phyloP scores from a whole-genome alignment of 73 alveolate species.

The Paramecium caudatum region DNA sequence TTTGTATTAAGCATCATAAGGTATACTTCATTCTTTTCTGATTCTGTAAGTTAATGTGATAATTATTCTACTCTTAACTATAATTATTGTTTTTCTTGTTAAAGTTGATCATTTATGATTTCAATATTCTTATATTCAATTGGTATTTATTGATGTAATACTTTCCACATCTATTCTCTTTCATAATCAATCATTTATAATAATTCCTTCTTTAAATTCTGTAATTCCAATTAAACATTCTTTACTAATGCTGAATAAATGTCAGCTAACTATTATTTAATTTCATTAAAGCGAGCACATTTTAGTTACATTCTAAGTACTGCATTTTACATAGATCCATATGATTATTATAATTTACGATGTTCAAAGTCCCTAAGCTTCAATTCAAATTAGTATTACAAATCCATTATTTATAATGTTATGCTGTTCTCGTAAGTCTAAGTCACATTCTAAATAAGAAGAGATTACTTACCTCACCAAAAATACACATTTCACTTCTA shows the following conservation, averaged over 20 bases:
- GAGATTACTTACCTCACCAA: slow-evolving; percentile 23
- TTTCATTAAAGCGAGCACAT: background rate
- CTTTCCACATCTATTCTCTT: background rate
- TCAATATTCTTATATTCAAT: slow-evolving; percentile 27
- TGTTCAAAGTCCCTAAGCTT: slow-evolving; percentile 1
- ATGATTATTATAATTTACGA: background rate
- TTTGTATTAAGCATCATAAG: slow-evolving; percentile 23
- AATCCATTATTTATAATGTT: slow-evolving; percentile 5
- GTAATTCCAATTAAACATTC: slow-evolving; percentile 22
- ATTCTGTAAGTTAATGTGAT: background rate
- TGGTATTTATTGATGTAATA: background rate
- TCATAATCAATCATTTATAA: background rate
- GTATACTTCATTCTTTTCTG: slow-evolving; percentile 31
- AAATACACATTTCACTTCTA: background rate
- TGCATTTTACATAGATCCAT: background rate
- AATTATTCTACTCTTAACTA: slow-evolving; percentile 9
- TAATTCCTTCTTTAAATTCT: slow-evolving; percentile 16
- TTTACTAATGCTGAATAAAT: background rate
- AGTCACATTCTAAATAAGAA: background rate
- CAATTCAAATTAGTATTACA: slow-evolving; percentile 16
- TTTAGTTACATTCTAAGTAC: no score
- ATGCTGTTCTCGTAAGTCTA: slow-evolving; percentile 23
- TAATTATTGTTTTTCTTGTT: slow-evolving; percentile 12
- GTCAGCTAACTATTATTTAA: background rate
- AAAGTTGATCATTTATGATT: background rate